Evolutionary conservation across 2,329 filamentous ascomycete species (phyloP), one percentile per base, ranked within the genome.

Genomic region (Beauveria rudraprayagi): DNA sequence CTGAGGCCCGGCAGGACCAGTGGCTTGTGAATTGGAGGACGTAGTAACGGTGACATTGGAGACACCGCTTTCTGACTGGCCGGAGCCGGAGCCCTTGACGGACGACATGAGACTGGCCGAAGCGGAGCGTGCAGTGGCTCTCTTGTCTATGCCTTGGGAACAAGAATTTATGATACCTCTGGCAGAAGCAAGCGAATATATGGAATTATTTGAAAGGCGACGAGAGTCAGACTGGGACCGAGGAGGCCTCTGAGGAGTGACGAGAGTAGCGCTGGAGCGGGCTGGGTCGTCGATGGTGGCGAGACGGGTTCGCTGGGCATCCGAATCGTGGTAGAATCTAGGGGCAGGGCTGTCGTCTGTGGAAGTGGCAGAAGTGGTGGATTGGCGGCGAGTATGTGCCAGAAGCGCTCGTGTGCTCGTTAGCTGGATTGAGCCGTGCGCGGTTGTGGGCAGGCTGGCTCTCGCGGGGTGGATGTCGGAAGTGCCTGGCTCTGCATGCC

Each of bases 151-250:
- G 22, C 80, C 80, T 70, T 78, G 78, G 19, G 81, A 80, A 64
- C 80, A 82, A 61, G 76, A 71, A 44, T 40, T 70, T 17, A 70
- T 62, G 30, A 78, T 76, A 37, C 78, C 80, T 51, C 81, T 81
- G 58, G 79, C 83, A 6, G 87, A 89, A 50, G 83, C 83, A 26
- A 89, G 75, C 37, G 88, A 91, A 69, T 89, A 88, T 56, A 90
- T 76, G 1, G 89, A 92, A 8, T 87, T 90, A 63, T 88, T 82
- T 26, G 89, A 92, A 70, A 89, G 78, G 56, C 89, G 84, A 68
- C 90, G 88, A 50, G 78, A 78, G 44, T 87, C 77, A 24, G 72
- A 68, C 22, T 83, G 80, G 24, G 51, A 80, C 62, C 78, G 72
- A 14, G 82, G 82, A 22, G 77, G 76, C 57, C 76, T 76, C 28